Evolutionary conservation across 2,329 filamentous ascomycete species (phyloP).

Genomic region (Trichoderma sp.): DNA sequence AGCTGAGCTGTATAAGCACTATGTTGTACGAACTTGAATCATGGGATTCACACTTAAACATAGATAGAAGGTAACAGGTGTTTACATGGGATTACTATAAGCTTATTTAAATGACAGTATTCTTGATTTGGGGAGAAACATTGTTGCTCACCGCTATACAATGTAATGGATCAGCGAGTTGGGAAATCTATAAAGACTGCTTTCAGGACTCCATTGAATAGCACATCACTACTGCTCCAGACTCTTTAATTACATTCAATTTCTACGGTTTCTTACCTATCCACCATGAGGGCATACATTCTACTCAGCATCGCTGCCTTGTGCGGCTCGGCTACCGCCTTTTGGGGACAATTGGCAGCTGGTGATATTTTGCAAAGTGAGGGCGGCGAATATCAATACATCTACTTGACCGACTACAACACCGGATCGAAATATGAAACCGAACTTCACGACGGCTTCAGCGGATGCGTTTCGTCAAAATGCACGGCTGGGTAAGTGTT

Average conservation of each 20-base stretch:
- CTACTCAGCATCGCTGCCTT: neutral
- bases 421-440: neutral
- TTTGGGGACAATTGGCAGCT: neutral
- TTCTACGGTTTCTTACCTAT: neutral
- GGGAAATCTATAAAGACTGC: neutral
- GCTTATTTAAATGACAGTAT: neutral
- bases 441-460: neutral
- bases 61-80: neutral
- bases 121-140: neutral
- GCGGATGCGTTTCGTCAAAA: neutral
- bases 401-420: neutral
- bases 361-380: neutral
- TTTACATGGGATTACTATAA: neutral
- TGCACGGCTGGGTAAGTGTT: neutral
- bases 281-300: neutral
- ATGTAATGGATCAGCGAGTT: too few species aligned
- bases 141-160: too few species aligned
- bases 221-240: neutral
- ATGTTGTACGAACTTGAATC: neutral
- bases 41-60: neutral
- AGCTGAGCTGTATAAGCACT: neutral
- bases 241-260: neutral
- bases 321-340: neutral
- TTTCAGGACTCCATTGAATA: neutral
- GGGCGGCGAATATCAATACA: neutral